phyloP scores from a whole-genome alignment of 768 basidiomycete genomes.

The Phlebiopsis flavidoalba region DNA sequence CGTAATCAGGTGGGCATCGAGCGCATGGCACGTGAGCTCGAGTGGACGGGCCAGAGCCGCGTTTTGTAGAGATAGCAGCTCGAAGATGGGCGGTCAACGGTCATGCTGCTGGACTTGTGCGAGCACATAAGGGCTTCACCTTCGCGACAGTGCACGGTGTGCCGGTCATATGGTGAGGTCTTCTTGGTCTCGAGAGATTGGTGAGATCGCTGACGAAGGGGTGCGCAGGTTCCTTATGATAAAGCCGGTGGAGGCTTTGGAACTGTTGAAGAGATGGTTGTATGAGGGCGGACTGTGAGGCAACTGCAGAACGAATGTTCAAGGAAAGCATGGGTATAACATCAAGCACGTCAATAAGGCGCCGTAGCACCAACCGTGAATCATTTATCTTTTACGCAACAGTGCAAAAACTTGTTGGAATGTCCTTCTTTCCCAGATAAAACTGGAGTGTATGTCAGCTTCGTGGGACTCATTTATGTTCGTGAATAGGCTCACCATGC shows the following conservation, averaged over 20 bases:
- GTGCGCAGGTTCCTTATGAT: conserved; percentile 74
- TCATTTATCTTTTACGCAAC: conserved; percentile 12
- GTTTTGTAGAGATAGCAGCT: background rate
- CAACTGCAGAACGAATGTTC: too few species aligned
- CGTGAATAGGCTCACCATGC: conserved; percentile 20
- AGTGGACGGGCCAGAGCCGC: conserved; percentile 3
- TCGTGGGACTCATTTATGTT: background rate
- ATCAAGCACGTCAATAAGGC: background rate
- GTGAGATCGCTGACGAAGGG: conserved; percentile 21
- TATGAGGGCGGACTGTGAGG: conserved; percentile 20
- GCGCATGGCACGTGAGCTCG: conserved; percentile 1
- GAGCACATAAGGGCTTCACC: conserved; percentile 50
- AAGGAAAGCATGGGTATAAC: conserved; percentile 26
- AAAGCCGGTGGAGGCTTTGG: conserved; percentile 52
- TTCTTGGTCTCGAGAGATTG: background rate
- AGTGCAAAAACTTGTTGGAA: conserved; percentile 12
- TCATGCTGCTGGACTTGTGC: conserved; percentile 46
- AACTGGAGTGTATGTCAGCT: conserved; percentile 8
- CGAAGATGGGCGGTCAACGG: conserved; percentile 34
- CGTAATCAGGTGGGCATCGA: conserved; percentile 44
- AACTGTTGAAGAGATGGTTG: conserved; percentile 46
- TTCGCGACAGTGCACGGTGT: conserved; percentile 53
- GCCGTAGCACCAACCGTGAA: background rate
- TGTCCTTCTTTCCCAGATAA: conserved; percentile 19
- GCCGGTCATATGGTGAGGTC: conserved; percentile 67